Conservation (phyloP, 345 rosid genomes). For the Geranium rotundifolium region DNA sequence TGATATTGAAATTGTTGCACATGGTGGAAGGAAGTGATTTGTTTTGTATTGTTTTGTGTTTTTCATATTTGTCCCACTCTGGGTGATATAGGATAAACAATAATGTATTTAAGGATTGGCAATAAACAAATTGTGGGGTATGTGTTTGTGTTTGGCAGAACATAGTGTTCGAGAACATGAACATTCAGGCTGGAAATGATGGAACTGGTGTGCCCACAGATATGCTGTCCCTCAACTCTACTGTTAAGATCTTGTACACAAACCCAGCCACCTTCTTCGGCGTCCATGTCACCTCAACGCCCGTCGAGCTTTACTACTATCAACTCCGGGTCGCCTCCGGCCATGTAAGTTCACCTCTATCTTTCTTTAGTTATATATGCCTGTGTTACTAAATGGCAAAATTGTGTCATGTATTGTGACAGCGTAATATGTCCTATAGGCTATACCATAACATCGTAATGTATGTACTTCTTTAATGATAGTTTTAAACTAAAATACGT, state of each 20-base stretch:
- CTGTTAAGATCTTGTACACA: conserved; percentile 72
- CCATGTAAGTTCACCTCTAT: conserved; percentile 30
- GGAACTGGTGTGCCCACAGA: conserved; percentile 79
- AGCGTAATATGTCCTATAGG: too few species aligned
- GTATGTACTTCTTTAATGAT: too few species aligned
- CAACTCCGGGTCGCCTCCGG: conserved; percentile 79
- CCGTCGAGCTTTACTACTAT: conserved; percentile 59
- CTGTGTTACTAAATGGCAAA: neutral
- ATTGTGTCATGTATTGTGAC: neutral
- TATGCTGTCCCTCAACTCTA: conserved; percentile 78
- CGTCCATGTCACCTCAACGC: conserved; percentile 84
- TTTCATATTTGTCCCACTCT: neutral
- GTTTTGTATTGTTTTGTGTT: neutral
- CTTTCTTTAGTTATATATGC: neutral
- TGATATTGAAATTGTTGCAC: neutral
- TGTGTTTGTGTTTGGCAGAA: conserved; percentile 30
- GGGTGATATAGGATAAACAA: neutral
- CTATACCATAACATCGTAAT: too few species aligned
- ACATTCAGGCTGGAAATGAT: conserved; percentile 87
- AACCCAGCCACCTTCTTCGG: conserved; percentile 79
- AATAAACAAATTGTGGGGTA: neutral
- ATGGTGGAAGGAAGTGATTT: neutral
- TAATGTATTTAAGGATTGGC: neutral
- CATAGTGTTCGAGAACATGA: conserved; percentile 62
- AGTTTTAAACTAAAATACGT: too few species aligned